Conservation (phyloP, 768 basidiomycete genomes). For the Phylloporus sp. region DNA sequence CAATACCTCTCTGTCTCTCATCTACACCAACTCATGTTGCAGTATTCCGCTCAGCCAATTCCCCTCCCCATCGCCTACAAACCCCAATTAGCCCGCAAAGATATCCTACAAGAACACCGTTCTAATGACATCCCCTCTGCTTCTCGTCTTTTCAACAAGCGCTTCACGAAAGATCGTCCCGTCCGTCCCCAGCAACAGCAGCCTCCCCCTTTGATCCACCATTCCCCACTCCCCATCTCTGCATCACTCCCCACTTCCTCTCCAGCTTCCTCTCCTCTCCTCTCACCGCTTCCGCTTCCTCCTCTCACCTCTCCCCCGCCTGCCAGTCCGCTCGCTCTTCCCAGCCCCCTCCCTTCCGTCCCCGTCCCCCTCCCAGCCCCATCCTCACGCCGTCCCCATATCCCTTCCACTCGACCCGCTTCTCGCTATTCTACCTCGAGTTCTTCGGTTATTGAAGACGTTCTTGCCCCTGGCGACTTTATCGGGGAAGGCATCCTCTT, state of each 20-base stretch:
- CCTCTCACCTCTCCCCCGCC: slow-evolving; percentile 26
- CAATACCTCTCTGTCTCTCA: slow-evolving; percentile 29
- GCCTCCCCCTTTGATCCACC: slow-evolving; percentile 7
- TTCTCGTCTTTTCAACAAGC: slow-evolving; percentile 34
- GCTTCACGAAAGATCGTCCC: slow-evolving; percentile 31
- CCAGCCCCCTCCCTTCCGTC: slow-evolving; percentile 32
- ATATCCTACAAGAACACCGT: slow-evolving; percentile 27
- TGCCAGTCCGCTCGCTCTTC: slow-evolving; percentile 33
- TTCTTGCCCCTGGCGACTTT: slow-evolving; percentile 68
- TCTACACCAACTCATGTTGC: slow-evolving; percentile 51
- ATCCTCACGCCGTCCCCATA: slow-evolving; percentile 34
- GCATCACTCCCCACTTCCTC: slow-evolving; percentile 6
- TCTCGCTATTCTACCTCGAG: slow-evolving; percentile 28
- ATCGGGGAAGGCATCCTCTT: slow-evolving; percentile 65
- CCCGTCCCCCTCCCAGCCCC: slow-evolving; percentile 31
- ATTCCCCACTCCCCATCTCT: slow-evolving; percentile 14
- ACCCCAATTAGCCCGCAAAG: slow-evolving; percentile 27
- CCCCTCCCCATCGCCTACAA: slow-evolving; percentile 32
- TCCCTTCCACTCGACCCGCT: slow-evolving; percentile 24
- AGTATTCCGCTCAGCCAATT: slow-evolving; percentile 41
- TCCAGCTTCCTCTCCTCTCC: slow-evolving; percentile 22
- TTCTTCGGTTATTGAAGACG: slow-evolving; percentile 41
- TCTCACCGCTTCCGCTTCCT: slow-evolving; percentile 31
- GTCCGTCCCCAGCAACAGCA: slow-evolving; percentile 17
- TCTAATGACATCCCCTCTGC: slow-evolving; percentile 27